phyloP scores from a whole-genome alignment of 805 yeast species.

The Yamadazyma nakazawae region DNA sequence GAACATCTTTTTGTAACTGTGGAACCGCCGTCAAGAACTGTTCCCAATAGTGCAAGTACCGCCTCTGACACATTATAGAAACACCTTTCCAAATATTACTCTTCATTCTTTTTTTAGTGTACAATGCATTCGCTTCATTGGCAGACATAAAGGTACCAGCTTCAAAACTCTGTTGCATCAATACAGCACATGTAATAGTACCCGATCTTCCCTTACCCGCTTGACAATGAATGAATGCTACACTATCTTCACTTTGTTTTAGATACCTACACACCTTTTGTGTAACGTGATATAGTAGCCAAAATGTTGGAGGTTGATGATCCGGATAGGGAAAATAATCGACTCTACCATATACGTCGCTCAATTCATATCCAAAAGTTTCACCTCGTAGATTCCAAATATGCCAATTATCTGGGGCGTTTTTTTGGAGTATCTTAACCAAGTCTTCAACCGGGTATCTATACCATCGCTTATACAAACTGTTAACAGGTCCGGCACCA shows the following conservation, averaged over 20 bases:
- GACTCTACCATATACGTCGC: constrained; percentile 35
- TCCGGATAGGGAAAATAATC: constrained; percentile 63
- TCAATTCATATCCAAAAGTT: constrained; percentile 34
- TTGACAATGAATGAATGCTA: constrained; percentile 79
- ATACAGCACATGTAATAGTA: constrained; percentile 62
- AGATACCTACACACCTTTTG: constrained; percentile 46
- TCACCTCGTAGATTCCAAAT: constrained; percentile 72
- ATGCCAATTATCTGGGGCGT: constrained; percentile 62
- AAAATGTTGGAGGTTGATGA: constrained; percentile 71
- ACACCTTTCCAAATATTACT: constrained; percentile 61
- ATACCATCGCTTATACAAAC: constrained; percentile 39
- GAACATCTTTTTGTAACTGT: neutral
- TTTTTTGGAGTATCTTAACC: constrained; percentile 40
- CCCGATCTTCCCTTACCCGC: constrained; percentile 95
- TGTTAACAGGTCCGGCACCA: constrained; percentile 68
- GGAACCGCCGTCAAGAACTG: neutral
- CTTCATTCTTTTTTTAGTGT: constrained; percentile 58
- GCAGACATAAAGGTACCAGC: constrained; percentile 25
- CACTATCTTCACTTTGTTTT: constrained; percentile 28
- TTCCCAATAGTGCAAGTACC: constrained; percentile 60
- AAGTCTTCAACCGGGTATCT: constrained; percentile 54
- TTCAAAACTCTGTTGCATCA: constrained; percentile 44
- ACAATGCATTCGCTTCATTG: constrained; percentile 48
- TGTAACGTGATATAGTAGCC: constrained; percentile 43
- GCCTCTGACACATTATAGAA: constrained; percentile 62